Evolutionary conservation across 164 flowering plant species (phyloP).

Genomic region (Nelumbo lutea): DNA sequence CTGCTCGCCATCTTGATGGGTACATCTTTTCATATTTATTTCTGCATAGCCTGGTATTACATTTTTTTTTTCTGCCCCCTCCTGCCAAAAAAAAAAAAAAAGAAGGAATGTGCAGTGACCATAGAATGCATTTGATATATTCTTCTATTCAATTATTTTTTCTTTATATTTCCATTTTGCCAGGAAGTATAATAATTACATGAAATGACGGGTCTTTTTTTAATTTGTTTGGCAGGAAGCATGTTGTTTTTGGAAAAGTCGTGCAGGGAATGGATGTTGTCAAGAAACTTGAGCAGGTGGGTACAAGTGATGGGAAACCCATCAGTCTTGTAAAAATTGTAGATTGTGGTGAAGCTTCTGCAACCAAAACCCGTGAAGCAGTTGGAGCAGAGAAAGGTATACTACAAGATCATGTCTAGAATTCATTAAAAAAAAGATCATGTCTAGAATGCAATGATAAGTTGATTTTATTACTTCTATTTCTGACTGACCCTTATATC

Average conservation of each 20-base stretch:
- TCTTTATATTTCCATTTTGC: too few relatives aligned
- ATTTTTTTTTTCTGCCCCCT: not conserved
- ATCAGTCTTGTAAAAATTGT: conserved; percentile 43
- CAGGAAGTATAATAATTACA: too few relatives aligned
- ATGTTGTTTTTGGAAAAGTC: conserved; percentile 78
- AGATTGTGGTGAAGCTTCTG: conserved; percentile 56
- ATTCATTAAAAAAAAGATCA: not conserved
- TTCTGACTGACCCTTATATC: not conserved
- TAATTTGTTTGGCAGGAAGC: conserved; percentile 24
- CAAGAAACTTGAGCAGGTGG: conserved; percentile 54
- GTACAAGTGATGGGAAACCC: conserved; percentile 52
- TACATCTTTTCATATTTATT: conserved; percentile 13
- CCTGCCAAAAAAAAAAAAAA: too few relatives aligned
- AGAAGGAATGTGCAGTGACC: not conserved
- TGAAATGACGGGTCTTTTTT: too few relatives aligned
- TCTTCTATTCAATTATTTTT: not conserved
- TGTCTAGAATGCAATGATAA: not conserved
- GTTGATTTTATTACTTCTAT: not conserved
- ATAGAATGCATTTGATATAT: not conserved
- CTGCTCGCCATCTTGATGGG: conserved; percentile 69
- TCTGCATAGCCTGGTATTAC: not conserved
- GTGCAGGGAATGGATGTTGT: conserved; percentile 54
- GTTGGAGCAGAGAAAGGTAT: conserved; percentile 41
- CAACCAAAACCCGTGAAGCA: too few relatives aligned
- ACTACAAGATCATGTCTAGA: not conserved